Conservation (phyloP, 1,284 basidiomycete species). For the Entoloma clypeatum region DNA sequence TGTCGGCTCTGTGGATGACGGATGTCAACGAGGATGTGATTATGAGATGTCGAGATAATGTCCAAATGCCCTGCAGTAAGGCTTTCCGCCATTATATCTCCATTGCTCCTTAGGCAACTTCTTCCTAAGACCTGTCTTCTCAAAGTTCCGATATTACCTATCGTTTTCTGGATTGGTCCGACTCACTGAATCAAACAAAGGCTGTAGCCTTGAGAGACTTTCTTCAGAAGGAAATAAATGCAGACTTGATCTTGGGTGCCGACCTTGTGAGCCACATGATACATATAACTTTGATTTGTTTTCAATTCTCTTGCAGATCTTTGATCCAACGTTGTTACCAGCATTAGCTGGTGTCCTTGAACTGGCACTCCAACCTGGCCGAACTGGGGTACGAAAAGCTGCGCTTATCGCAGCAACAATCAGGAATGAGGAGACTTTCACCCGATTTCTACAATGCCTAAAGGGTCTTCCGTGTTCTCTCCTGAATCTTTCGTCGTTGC, state of each 20-base stretch:
- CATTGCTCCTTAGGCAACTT: constrained; percentile 3
- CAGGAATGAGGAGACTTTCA: constrained; percentile 34
- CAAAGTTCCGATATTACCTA: constrained; percentile 42
- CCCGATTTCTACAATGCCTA: constrained; percentile 25
- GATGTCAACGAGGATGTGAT: constrained; percentile 66
- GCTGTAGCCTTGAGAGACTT: constrained; percentile 24
- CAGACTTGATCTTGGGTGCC: constrained; percentile 63
- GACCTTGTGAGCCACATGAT: constrained; percentile 54
- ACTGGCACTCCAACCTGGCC: constrained; percentile 38
- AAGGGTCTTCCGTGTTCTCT: constrained; percentile 21
- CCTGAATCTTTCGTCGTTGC: background rate
- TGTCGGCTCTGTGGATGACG: constrained; percentile 49
- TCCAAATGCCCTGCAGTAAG: constrained; percentile 63
- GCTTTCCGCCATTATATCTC: constrained; percentile 7
- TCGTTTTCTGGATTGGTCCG: constrained; percentile 58
- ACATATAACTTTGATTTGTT: constrained; percentile 3
- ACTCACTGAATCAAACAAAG: constrained; percentile 39
- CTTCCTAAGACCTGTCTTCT: constrained; percentile 46
- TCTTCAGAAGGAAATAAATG: constrained; percentile 38
- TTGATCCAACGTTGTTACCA: constrained; percentile 60
- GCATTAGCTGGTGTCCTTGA: constrained; percentile 50
- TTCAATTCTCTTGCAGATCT: constrained; percentile 46
- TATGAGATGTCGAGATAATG: constrained; percentile 53
- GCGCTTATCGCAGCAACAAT: constrained; percentile 61
- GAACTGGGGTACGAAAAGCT: constrained; percentile 17